phyloP scores from a whole-genome alignment of 148 eudicot genomes.

The Rhododendron griersonianum region DNA sequence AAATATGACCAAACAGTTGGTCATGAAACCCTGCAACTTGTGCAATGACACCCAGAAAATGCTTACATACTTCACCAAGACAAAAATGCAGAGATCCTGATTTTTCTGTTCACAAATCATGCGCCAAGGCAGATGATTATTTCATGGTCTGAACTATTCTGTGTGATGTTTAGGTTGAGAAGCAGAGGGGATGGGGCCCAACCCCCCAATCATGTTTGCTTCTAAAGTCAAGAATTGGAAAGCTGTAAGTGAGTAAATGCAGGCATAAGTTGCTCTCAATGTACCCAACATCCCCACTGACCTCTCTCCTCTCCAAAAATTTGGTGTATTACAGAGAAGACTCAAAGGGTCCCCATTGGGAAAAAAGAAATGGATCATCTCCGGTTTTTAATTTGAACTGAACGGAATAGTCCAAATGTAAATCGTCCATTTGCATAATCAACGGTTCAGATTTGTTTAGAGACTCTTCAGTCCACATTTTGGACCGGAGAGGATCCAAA shows the following conservation, averaged over 20 bases:
- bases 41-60: neutral
- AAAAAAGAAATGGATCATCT: neutral
- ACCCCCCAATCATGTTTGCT: conserved; percentile 1
- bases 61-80: neutral
- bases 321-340: neutral
- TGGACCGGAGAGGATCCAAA: too few relatives aligned
- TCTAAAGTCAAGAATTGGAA: conserved; percentile 1
- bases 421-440: too few relatives aligned
- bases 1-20: neutral
- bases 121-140: neutral
- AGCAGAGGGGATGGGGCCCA: neutral
- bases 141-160: neutral
- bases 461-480: too few relatives aligned
- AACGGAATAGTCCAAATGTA: too few relatives aligned
- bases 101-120: conserved; percentile 8
- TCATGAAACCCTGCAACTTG: neutral
- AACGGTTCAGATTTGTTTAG: too few relatives aligned
- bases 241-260: neutral
- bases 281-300: neutral
- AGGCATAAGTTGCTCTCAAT: neutral
- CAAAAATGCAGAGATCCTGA: neutral
- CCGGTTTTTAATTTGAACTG: too few relatives aligned
- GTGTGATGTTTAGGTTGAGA: neutral
- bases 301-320: neutral
- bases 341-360: neutral